These are phyloP conservation scores for Alternaria sp. DNA, from an alignment of 2,329 filamentous ascomycete genomes.

Conservation along the genomic window DNA sequence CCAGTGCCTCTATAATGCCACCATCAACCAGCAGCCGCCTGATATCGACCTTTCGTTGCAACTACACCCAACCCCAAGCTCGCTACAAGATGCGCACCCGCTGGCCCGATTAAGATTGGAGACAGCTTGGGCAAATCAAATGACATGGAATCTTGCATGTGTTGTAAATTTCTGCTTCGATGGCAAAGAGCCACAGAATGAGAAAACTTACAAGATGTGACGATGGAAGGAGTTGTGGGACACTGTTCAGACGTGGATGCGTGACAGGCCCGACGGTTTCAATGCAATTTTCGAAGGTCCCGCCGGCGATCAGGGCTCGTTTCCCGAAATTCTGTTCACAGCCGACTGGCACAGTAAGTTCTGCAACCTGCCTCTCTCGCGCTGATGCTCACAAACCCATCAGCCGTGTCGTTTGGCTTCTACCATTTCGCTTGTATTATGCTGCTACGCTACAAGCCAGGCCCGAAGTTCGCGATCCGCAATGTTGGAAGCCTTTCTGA, in stretches of 20 bases:
- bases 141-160: conserved; percentile 45
- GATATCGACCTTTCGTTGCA: conserved; percentile 42
- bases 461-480: conserved; percentile 39
- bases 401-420: conserved; percentile 39
- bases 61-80: conserved; percentile 34
- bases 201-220: conserved; percentile 21
- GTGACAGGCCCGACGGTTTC: conserved; percentile 38
- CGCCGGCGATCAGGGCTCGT: conserved; percentile 22
- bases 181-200: conserved; percentile 19
- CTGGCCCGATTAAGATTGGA: conserved; percentile 39
- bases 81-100: conserved; percentile 37
- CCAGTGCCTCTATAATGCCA: conserved; percentile 46
- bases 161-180: conserved; percentile 46
- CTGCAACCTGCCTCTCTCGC: too few species aligned
- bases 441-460: conserved; percentile 43
- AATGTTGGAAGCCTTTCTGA: conserved; percentile 30
- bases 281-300: conserved; percentile 41
- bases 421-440: conserved; percentile 44
- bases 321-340: conserved; percentile 42
- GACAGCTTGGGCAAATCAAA: conserved; percentile 46
- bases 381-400: conserved; percentile 1
- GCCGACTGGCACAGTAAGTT: conserved; percentile 45
- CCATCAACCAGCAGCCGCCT: conserved; percentile 44
- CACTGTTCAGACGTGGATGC: conserved; percentile 34
- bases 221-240: conserved; percentile 40